Evolutionary conservation across 192 early-diverging fungal species (phyloP), one percentile per base, ranked within the genome.

Genomic region (Rhizophagus clarus): DNA sequence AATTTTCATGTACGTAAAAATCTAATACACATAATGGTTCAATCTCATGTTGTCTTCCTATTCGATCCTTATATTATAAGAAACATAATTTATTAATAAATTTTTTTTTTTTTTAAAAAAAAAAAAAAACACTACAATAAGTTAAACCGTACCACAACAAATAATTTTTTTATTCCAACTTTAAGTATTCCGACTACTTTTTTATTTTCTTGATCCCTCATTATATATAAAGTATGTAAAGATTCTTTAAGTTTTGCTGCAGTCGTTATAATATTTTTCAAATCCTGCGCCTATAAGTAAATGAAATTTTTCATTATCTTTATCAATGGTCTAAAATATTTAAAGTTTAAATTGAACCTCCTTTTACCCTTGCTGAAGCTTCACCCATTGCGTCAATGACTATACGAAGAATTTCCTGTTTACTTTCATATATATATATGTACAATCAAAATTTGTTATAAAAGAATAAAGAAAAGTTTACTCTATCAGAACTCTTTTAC

Each of bases 141-240:
- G 3, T 29, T n/a, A 26, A 10, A 5, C 22, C 26, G 45, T 82
- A 85, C 84, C 80, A 85, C 77, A 31, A 85, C 74, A 63, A 85
- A 85, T 2, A 85, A 74, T 76, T 83, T 85, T 66, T 85, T 85
- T 37, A 79, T 80, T 31, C 84, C 84, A 29, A 85, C 82, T 63
- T 85, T 85, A n/a, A 85, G 80, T 72, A 85, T 85, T 56, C 84
- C 84, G 20, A 81, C 84, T 61, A 85, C 77, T 69, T 75, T 76
- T 17, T 79, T 80, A 7, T 80, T 80, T 49, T 80, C 81, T 77
- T 83, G 80, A 49, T 85, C 80, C 10, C 80, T 78, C 62, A 85
- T 61, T 60, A 85, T 80, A 26, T 85, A 85, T 0, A 85, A 80
- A 32, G 80, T 81, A 51, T 85, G 84, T 14, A 74, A 82, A 1